Evolutionary conservation across 208 protist species (phyloP).

Genomic region (Leishmania lainsoni): DNA sequence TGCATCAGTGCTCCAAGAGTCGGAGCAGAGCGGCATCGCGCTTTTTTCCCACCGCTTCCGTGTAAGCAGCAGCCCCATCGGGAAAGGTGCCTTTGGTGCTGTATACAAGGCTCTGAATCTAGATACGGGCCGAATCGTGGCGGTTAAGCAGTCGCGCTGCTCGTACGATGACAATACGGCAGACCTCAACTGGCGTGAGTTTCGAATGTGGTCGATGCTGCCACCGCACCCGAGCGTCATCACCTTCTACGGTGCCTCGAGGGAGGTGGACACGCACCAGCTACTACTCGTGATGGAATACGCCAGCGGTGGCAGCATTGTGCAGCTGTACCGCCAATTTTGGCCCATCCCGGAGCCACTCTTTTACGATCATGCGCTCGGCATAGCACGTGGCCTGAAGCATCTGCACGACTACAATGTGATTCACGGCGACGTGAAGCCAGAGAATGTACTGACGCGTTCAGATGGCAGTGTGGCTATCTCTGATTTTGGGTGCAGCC

Average conservation of each 20-base stretch:
- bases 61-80: conserved; percentile 54
- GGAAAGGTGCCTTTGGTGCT: conserved; percentile 68
- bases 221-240: conserved; percentile 65
- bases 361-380: conserved; percentile 51
- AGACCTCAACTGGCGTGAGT: conserved; percentile 60
- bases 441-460: conserved; percentile 73
- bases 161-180: conserved; percentile 36
- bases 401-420: conserved; percentile 76
- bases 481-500: conserved; percentile 75
- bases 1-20: conserved; percentile 51
- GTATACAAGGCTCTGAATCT: conserved; percentile 70
- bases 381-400: conserved; percentile 65
- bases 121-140: conserved; percentile 57
- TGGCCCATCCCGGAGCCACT: conserved; percentile 54
- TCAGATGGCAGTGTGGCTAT: conserved; percentile 72
- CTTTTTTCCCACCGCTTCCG: conserved; percentile 57
- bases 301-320: conserved; percentile 65
- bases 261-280: conserved; percentile 63
- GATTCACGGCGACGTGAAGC: conserved; percentile 75
- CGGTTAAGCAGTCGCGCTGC: conserved; percentile 72
- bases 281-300: conserved; percentile 71
- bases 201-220: conserved; percentile 65
- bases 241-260: conserved; percentile 64
- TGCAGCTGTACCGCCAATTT: conserved; percentile 52
- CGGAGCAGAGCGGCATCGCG: conserved; percentile 30